Evolutionary conservation across 2,329 filamentous ascomycete species (phyloP).

Genomic region (Pyrenophora tritici-repentis): DNA sequence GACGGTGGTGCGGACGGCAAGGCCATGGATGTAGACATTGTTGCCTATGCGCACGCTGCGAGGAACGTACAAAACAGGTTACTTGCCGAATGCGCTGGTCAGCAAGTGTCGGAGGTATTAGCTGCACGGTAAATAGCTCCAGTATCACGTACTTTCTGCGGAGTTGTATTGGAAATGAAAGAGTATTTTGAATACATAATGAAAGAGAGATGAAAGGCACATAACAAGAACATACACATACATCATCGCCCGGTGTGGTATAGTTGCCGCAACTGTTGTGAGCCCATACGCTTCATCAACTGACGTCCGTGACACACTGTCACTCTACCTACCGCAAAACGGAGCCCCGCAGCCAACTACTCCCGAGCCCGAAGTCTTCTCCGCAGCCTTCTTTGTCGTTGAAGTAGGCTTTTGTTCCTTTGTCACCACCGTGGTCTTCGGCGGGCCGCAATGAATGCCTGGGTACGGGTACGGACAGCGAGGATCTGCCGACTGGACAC

Average conservation of each 20-base stretch:
- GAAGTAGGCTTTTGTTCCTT: not conserved
- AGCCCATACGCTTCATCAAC: no score
- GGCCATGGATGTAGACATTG: slow-evolving; percentile 57
- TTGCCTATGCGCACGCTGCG: slow-evolving; percentile 57
- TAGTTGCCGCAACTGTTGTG: no score
- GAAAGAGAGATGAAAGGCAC: no score
- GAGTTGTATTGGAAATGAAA: no score
- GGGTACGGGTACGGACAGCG: slow-evolving; percentile 42
- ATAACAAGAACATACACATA: no score
- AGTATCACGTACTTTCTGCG: not conserved
- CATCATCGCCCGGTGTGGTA: no score
- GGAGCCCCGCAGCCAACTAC: no score
- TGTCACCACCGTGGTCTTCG: slow-evolving; percentile 17
- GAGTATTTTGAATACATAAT: no score
- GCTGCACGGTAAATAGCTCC: slow-evolving; percentile 16
- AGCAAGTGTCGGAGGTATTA: slow-evolving; percentile 18
- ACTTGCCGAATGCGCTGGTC: slow-evolving; percentile 37
- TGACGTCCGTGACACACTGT: no score
- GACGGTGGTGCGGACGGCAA: slow-evolving; percentile 63
- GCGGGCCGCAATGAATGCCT: slow-evolving; percentile 21
- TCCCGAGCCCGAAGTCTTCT: not conserved
- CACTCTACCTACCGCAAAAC: no score
- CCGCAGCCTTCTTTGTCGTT: not conserved
- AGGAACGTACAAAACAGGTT: slow-evolving; percentile 55
- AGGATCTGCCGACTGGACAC: slow-evolving; percentile 15